These are phyloP conservation scores for Paspalum vaginatum DNA, from an alignment of 176 grass and related monocot species.

Conservation along the genomic window DNA sequence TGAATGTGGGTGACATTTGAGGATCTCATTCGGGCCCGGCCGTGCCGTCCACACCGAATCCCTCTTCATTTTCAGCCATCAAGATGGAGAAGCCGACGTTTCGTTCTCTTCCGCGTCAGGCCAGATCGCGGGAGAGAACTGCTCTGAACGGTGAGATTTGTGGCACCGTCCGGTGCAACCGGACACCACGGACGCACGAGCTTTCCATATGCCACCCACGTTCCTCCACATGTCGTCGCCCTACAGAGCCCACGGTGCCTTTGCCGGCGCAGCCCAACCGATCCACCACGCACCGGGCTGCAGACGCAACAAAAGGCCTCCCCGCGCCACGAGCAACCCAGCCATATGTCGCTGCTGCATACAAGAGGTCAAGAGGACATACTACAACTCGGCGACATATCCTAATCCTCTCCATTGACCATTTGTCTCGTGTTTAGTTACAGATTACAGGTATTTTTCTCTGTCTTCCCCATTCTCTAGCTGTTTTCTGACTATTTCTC, in stretches of 20 bases:
- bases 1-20: too few relatives aligned
- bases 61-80: too few relatives aligned
- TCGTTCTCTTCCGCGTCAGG: neutral
- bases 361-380: neutral
- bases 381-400: neutral
- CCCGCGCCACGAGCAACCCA: neutral
- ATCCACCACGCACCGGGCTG: neutral
- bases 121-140: neutral
- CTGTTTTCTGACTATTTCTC: too few relatives aligned
- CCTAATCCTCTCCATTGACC: neutral
- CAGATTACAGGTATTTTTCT: neutral
- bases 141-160: neutral
- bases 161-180: neutral
- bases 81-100: neutral
- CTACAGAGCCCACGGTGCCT: neutral
- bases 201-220: conserved; percentile 2
- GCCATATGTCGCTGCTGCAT: too few relatives aligned
- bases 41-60: neutral
- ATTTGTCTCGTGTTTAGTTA: neutral
- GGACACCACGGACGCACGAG: neutral
- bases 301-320: neutral
- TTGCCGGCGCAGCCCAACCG: neutral
- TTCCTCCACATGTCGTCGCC: conserved; percentile 23
- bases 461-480: too few relatives aligned
- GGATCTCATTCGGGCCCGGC: too few relatives aligned